Evolutionary conservation across 2,329 filamentous ascomycete genomes (phyloP), one percentile per base, ranked within the genome.

Genomic region (Fusarium sarcochroum): DNA sequence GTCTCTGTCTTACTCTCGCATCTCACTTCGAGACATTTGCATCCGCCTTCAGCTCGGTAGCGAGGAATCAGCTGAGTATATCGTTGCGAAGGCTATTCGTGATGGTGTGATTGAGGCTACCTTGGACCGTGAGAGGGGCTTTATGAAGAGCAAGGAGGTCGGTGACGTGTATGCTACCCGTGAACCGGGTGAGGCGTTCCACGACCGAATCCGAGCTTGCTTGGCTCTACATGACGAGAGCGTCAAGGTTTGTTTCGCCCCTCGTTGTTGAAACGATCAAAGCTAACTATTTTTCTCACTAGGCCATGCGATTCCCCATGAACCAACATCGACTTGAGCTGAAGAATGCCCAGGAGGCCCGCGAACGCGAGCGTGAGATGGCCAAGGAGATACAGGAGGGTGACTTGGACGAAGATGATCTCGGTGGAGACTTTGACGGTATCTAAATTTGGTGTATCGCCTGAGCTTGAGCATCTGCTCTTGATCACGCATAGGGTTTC

Each of bases 291-390:
- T 18, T 20, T 20, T 23, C 25, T 25, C 40, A 54, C 20, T 51
- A 95, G 93, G 95, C 96, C 25, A 99, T 99, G 96, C 90, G 96
- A 56, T 99, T 98, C 82, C 96, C 96, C 4, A 98, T 98, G 95
- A 98, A 99, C 84, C 96, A 98, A 81, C 96, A 99, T 82, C 90
- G 96, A 18, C 86, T 98, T 57, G 96, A 99, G 82, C 87, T 99
- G 57, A 98, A 98, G 88, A 98, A 97, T 75, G 96, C 96, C 1
- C 95, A 98, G 80, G 97, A 99, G 82, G 96, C 96, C n/a, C 89
- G 96, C 50, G 96, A 99, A 80, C 88, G 96, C 20, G 96, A 99
- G 85, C 89, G 96, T 18, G 96, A 99, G 82, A 89, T 99, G 86
- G 96, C 94, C 68, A 98, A 98, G 86, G 96, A 99, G 85, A 98